A percentile compares a stretch with the other conserved stretches of the same genome.
phyloP scores from a whole-genome alignment of 768 basidiomycete genomes.

The Trametes cingulata region DNA sequence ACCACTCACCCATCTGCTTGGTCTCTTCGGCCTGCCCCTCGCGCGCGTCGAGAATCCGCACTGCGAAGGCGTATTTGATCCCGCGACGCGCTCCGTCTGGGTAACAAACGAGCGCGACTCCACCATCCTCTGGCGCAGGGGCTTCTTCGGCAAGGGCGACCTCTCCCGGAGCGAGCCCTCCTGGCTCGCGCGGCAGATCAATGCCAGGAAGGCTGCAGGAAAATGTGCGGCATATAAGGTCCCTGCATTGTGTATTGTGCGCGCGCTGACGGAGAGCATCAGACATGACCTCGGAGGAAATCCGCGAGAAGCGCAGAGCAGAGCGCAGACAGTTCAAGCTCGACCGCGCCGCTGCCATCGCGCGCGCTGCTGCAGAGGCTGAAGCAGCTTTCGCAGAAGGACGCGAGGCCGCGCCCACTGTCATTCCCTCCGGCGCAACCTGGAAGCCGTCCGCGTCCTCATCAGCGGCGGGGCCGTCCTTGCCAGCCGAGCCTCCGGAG shows the following conservation, averaged over 20 bases:
- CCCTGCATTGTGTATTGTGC: background rate
- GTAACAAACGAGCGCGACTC: conserved; percentile 64
- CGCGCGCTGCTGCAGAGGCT: conserved; percentile 76
- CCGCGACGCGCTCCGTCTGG: conserved; percentile 86
- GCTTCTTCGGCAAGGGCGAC: conserved; percentile 98
- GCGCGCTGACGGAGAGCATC: background rate
- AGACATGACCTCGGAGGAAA: conserved; percentile 81
- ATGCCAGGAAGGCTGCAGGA: conserved; percentile 57
- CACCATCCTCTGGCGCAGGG: conserved; percentile 77
- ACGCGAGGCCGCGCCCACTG: conserved; percentile 57
- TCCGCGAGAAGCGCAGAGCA: conserved; percentile 82
- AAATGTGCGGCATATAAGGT: conserved; percentile 34
- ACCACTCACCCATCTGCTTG: conserved; percentile 40
- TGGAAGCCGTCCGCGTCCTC: conserved; percentile 59
- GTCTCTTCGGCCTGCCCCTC: conserved; percentile 48
- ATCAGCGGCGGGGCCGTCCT: conserved; percentile 23
- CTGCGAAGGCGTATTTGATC: conserved; percentile 77
- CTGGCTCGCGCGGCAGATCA: conserved; percentile 83
- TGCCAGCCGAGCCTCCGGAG: conserved; percentile 23
- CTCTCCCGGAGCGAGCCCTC: conserved; percentile 93
- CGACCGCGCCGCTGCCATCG: conserved; percentile 87
- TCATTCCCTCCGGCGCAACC: conserved; percentile 80
- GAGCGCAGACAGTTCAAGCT: conserved; percentile 93
- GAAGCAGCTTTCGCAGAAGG: conserved; percentile 76
- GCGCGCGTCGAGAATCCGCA: conserved; percentile 67